These are phyloP conservation scores for Chlamydomonas sphaeroides DNA, from an alignment of 139 green algal species.

Conservation along the genomic window DNA sequence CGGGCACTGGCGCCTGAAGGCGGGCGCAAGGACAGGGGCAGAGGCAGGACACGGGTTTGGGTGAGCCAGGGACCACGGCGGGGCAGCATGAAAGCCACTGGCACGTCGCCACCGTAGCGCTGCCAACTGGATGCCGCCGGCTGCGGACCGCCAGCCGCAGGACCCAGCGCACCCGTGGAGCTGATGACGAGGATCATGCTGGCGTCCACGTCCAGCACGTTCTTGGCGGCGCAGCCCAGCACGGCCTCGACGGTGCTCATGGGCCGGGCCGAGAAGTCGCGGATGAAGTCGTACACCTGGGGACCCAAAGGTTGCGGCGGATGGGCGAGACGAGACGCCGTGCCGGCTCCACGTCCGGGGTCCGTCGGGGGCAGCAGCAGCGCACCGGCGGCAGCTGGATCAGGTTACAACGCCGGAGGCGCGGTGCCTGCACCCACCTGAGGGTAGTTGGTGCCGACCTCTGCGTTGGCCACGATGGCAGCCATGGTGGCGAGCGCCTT, in stretches of 20 bases:
- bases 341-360: too few species aligned
- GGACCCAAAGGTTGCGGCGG: too few species aligned
- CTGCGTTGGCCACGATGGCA: conserved; percentile 63
- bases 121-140: too few species aligned
- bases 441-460: conserved; percentile 50
- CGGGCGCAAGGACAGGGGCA: too few species aligned
- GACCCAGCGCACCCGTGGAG: conserved; percentile 38
- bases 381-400: too few species aligned
- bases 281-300: conserved; percentile 65
- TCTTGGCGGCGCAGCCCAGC: conserved; percentile 55
- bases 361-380: too few species aligned
- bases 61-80: too few species aligned
- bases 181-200: conserved; percentile 57
- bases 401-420: neutral
- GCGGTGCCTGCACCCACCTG: conserved; percentile 4
- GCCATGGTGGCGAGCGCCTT: conserved; percentile 67
- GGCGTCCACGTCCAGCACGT: conserved; percentile 56
- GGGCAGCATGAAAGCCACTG: too few species aligned
- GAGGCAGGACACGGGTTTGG: too few species aligned
- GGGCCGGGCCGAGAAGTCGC: conserved; percentile 62
- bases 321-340: too few species aligned
- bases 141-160: too few species aligned
- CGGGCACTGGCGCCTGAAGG: conserved; percentile 46
- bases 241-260: conserved; percentile 53
- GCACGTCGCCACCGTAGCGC: too few species aligned